Evolutionary conservation across 2,329 filamentous ascomycete genomes (phyloP).

Genomic region (Pseudogymnoascus sp.): DNA sequence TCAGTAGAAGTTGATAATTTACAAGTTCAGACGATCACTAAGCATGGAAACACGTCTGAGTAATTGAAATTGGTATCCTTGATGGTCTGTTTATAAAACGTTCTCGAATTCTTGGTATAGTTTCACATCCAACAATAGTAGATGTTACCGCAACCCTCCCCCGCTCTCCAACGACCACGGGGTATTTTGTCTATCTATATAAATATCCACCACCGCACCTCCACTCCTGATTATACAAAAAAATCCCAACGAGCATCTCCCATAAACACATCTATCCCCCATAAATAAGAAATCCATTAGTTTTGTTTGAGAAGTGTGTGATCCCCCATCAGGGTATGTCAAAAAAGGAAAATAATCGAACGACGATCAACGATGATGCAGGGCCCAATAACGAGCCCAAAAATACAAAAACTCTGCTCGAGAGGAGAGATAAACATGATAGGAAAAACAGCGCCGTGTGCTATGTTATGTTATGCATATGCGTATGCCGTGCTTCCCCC

Average conservation of each 20-base stretch:
- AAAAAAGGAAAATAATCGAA: neutral
- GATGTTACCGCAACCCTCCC: neutral
- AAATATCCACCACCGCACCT: neutral
- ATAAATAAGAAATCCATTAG: neutral
- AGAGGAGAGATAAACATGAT: too few species aligned
- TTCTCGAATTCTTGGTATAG: too few species aligned
- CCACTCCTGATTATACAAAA: constrained; percentile 7
- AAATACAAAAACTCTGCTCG: neutral
- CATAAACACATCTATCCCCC: neutral
- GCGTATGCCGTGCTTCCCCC: neutral
- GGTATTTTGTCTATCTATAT: constrained; percentile 8
- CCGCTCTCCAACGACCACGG: neutral
- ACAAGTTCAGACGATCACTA: too few species aligned
- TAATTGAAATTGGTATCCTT: too few species aligned
- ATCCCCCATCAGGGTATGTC: neutral
- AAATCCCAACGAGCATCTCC: neutral
- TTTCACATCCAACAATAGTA: too few species aligned
- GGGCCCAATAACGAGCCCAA: too few species aligned
- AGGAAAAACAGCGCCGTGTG: neutral
- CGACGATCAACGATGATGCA: neutral
- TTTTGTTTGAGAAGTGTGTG: constrained; percentile 1
- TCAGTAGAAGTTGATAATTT: too few species aligned
- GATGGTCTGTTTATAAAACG: too few species aligned
- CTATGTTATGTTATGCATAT: constrained; percentile 6
- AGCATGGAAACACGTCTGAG: too few species aligned